A percentile compares a stretch with the other conserved stretches of the same genome.
These are phyloP conservation scores for Neonectria ditissima DNA, from an alignment of 2,329 filamentous ascomycete genomes.

Conservation along the genomic window DNA sequence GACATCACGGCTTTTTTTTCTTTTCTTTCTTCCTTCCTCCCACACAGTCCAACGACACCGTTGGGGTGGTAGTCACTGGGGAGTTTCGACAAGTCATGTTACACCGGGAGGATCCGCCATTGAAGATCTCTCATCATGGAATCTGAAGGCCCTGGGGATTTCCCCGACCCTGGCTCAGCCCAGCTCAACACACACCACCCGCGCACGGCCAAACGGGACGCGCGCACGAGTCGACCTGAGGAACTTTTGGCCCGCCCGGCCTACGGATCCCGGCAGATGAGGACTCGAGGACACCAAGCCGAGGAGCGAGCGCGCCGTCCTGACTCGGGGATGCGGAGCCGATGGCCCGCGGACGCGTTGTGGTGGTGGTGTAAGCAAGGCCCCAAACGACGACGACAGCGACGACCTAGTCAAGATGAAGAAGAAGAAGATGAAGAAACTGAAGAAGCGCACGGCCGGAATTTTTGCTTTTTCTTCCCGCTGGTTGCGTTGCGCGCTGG, in stretches of 20 bases:
- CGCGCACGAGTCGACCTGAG: constrained; percentile 1
- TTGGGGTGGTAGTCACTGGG: neutral
- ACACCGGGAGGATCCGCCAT: neutral
- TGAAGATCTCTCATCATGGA: neutral
- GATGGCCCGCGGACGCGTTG: neutral
- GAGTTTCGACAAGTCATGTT: neutral
- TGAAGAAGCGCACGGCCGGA: too few species aligned
- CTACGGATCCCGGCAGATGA: constrained; percentile 11
- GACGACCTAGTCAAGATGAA: too few species aligned
- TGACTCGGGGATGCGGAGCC: constrained; percentile 7
- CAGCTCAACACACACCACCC: neutral
- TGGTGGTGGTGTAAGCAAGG: too few species aligned
- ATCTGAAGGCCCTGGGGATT: neutral
- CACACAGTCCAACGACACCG: neutral
- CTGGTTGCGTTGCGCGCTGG: too few species aligned
- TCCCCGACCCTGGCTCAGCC: neutral
- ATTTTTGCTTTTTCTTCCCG: too few species aligned
- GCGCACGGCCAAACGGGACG: too few species aligned
- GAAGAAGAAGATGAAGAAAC: too few species aligned
- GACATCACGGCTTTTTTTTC: neutral
- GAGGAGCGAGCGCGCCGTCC: neutral
- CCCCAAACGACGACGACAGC: too few species aligned
- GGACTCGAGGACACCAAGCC: neutral
- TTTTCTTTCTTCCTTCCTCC: too few species aligned
- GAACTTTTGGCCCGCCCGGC: constrained; percentile 22